Evolutionary conservation across 345 rosid species (phyloP).

Genomic region (Conringia planisiliqua): DNA sequence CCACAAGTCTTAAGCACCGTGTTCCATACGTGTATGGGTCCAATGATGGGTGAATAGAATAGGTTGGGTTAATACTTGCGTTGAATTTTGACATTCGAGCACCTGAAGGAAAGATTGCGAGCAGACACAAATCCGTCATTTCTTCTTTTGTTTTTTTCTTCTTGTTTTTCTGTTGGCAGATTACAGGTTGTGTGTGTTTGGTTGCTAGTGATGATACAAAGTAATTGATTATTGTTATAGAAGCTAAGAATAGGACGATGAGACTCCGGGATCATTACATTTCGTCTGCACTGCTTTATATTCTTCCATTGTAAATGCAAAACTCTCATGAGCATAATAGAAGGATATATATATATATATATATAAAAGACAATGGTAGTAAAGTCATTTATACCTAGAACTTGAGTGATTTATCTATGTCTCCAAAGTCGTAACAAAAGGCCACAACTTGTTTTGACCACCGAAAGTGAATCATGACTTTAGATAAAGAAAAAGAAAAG

Average conservation of each 20-base stretch:
- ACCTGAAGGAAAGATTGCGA: conserved; percentile 10
- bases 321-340: not conserved
- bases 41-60: conserved; percentile 37
- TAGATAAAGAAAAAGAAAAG: not conserved
- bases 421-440: not conserved
- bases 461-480: conserved; percentile 17
- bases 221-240: conserved; percentile 14
- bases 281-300: not conserved
- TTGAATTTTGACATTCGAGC: conserved; percentile 15
- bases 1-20: conserved; percentile 59
- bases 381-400: not conserved
- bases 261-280: not conserved
- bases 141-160: not conserved
- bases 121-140: conserved; percentile 11
- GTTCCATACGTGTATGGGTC: conserved; percentile 73
- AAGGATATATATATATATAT: not conserved
- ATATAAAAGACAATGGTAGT: not conserved
- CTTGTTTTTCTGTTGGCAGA: not conserved
- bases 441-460: not conserved
- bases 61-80: not conserved
- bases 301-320: conserved; percentile 1
- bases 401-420: conserved; percentile 9
- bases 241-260: conserved; percentile 8
- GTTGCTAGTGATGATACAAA: conserved; percentile 6
- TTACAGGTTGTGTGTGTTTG: conserved; percentile 6